Conservation (phyloP, 176 grass and related monocot genomes). For the Triticum turgidum region DNA sequence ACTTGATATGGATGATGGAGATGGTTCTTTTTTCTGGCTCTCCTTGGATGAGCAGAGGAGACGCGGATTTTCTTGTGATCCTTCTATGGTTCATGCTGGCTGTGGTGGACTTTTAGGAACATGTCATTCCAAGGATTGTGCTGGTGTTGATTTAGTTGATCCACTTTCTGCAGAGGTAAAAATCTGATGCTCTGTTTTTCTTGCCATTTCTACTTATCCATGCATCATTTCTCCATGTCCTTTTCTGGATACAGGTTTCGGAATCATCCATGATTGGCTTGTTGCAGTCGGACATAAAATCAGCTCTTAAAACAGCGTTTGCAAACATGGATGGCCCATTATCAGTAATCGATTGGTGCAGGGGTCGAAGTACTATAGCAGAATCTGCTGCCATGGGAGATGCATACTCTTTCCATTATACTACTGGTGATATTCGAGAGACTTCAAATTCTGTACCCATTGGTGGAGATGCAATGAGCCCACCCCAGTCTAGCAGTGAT, state of each 20-base stretch:
- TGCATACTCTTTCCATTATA: constrained; percentile 67
- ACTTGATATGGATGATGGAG: constrained; percentile 86
- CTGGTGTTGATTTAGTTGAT: constrained; percentile 91
- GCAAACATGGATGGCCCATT: constrained; percentile 88
- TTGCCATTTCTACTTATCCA: constrained; percentile 23
- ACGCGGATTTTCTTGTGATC: constrained; percentile 84
- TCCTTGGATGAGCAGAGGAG: constrained; percentile 81
- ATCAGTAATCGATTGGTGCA: constrained; percentile 93
- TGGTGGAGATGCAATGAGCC: constrained; percentile 72
- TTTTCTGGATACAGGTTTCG: constrained; percentile 67
- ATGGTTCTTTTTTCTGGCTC: constrained; percentile 89
- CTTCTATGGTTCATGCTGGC: constrained; percentile 92
- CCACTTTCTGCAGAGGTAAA: constrained; percentile 94
- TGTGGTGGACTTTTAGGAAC: constrained; percentile 88
- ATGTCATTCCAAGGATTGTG: constrained; percentile 93
- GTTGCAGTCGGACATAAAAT: constrained; percentile 90
- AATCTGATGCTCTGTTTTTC: constrained; percentile 9
- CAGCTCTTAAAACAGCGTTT: constrained; percentile 87
- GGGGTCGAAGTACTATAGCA: constrained; percentile 52
- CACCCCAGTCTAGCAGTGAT: constrained; percentile 51
- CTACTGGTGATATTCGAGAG: constrained; percentile 61
- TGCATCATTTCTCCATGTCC: constrained; percentile 15
- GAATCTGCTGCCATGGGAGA: constrained; percentile 55
- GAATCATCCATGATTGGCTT: constrained; percentile 79
- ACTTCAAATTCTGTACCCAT: constrained; percentile 50